Evolutionary conservation across 768 basidiomycete species (phyloP).

Genomic region (Calocera cornea): DNA sequence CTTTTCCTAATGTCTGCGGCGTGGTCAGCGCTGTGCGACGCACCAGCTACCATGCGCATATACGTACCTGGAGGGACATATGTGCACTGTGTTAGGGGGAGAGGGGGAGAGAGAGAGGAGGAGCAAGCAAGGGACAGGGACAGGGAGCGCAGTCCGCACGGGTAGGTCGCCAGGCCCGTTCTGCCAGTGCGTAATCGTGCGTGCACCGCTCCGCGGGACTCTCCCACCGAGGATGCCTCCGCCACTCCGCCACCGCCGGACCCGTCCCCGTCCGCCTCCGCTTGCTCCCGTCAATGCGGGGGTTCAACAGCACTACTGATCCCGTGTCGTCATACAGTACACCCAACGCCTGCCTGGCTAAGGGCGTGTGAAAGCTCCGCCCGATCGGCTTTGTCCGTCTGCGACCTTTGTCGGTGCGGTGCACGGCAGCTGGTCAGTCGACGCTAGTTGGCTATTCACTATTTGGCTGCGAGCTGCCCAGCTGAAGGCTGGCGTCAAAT

Average conservation of each 20-base stretch:
- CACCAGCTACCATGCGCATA: background rate
- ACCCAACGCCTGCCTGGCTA: too few species aligned
- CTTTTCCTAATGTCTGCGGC: background rate
- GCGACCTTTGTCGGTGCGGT: too few species aligned
- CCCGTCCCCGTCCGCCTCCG: too few species aligned
- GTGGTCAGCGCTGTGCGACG: background rate
- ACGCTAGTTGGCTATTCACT: too few species aligned
- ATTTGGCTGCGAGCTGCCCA: too few species aligned
- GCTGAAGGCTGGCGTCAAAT: too few species aligned
- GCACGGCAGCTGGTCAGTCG: too few species aligned
- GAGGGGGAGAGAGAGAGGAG: background rate
- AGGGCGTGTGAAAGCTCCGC: too few species aligned
- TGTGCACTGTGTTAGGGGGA: background rate
- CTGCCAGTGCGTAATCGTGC: background rate
- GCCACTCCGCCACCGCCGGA: background rate
- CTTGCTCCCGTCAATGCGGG: too few species aligned
- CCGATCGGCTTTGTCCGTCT: too few species aligned
- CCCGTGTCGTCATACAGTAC: too few species aligned
- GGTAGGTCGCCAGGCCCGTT: background rate
- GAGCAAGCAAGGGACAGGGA: background rate
- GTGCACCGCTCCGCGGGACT: background rate
- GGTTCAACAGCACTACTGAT: too few species aligned
- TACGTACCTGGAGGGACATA: slow-evolving; percentile 1
- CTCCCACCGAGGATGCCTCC: background rate
- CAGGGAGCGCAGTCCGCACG: background rate